phyloP scores from a whole-genome alignment of 441 rosid genomes.

The Oxalis stricta region DNA sequence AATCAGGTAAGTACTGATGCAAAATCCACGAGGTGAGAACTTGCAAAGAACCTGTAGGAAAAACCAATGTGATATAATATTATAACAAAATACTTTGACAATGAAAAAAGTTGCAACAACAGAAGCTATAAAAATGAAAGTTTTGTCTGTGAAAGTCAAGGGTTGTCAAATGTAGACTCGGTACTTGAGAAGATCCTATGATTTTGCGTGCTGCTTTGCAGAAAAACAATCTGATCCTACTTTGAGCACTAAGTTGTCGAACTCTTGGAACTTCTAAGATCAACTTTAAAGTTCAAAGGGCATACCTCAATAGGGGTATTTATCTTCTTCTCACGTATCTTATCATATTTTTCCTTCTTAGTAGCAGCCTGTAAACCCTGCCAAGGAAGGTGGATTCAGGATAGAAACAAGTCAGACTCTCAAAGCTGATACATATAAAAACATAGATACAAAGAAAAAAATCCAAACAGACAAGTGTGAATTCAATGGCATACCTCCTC shows the following conservation, averaged over 20 bases:
- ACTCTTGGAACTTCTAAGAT: too few relatives aligned
- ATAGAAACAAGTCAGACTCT: constrained; percentile 8
- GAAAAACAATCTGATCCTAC: too few relatives aligned
- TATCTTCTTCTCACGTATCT: constrained; percentile 86
- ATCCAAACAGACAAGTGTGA: neutral
- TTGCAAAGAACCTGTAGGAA: constrained; percentile 27
- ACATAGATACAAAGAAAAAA: neutral
- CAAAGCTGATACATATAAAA: neutral
- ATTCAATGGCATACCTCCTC: constrained; percentile 34
- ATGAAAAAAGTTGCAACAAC: neutral
- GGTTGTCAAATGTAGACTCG: too few relatives aligned
- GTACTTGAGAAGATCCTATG: too few relatives aligned
- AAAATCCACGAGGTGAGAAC: constrained; percentile 30
- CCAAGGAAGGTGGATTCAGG: constrained; percentile 90
- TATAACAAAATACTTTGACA: neutral
- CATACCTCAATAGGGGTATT: constrained; percentile 88
- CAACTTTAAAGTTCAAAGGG: too few relatives aligned
- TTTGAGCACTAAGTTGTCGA: too few relatives aligned
- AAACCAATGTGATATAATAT: neutral
- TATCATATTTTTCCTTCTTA: constrained; percentile 88
- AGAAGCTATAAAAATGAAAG: too few relatives aligned
- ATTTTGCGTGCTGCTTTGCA: too few relatives aligned
- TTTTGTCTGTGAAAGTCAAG: too few relatives aligned
- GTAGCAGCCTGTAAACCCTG: constrained; percentile 92
- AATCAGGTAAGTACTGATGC: constrained; percentile 87